Evolutionary conservation across 2,329 filamentous ascomycete genomes (phyloP), one percentile per base, ranked within the genome.

Genomic region (Phaeophleospora eucalypticola): DNA sequence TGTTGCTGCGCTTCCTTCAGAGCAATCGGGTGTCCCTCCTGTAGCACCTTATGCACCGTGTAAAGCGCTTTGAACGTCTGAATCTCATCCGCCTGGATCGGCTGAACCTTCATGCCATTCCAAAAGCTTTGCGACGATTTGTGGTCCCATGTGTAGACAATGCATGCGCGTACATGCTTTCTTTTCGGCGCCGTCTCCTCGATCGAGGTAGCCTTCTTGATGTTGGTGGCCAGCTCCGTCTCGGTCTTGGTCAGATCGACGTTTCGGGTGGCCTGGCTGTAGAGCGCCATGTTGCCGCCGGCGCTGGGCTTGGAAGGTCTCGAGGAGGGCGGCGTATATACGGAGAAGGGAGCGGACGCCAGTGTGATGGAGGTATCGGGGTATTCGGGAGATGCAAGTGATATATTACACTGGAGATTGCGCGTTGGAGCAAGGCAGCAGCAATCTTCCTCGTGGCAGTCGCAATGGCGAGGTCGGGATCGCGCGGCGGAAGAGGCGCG

Each of bases 111-210:
- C 80, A 98, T 94, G 66, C 90, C 91, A 47, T 88, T 83, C 93
- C 93, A 98, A 70, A 98, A 98, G 65, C 90, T 88, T 66, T 83
- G 79, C 35, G 90, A 95, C 56, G 86, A 95, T 74, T 95, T 94
- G 75, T 98, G 89, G 71, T 98, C 93, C 93, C 93, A 98, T 49
- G 91, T 97, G 70, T 97, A 97, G 37, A 98, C 91, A 63, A 98
- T 98, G 66, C 89, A 95, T 69, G 87, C 89, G 65, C 93, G 87
- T 48, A 98, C 93, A 86, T 98, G 93, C 73, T 98, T 98, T 80
- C 82, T 77, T 73, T 85, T 85, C 19, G 82, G 82, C 15, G 82
- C 82, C 36, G 80, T 81, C 68, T 83, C 80, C 62, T 83, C 80
- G 46, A 58, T 53, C 24, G 55, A 60, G 14, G 81, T 84, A 29